phyloP scores from a whole-genome alignment of 2,329 filamentous ascomycete species.

The Cordyceps javanica region DNA sequence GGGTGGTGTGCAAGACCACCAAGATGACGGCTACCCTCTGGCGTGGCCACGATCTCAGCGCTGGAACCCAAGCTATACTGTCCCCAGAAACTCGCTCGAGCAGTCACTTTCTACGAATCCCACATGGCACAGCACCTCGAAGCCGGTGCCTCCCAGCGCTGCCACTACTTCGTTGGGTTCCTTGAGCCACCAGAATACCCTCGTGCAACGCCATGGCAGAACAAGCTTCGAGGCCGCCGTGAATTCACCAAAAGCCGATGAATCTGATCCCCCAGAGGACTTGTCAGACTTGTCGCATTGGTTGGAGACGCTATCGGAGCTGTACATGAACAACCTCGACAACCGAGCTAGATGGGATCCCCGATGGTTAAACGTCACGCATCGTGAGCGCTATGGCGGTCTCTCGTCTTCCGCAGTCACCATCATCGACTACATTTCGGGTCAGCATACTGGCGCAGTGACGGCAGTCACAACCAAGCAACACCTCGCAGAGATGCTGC shows the following conservation, averaged over 20 bases:
- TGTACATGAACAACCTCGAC: conserved; percentile 26
- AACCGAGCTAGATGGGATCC: conserved; percentile 22
- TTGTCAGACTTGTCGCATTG: conserved; percentile 23
- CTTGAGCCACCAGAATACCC: neutral
- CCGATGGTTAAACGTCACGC: conserved; percentile 22
- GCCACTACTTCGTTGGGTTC: neutral
- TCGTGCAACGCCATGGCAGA: conserved; percentile 9
- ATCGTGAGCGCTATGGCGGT: conserved; percentile 19
- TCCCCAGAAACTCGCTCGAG: conserved; percentile 19
- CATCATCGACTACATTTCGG: conserved; percentile 19
- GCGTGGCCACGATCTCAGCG: conserved; percentile 18
- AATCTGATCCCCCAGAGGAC: conserved; percentile 15
- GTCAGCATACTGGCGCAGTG: conserved; percentile 11
- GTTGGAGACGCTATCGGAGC: conserved; percentile 23
- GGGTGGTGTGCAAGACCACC: neutral
- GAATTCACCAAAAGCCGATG: neutral
- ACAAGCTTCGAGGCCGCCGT: neutral
- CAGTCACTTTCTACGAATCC: conserved; percentile 1
- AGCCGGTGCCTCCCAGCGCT: neutral
- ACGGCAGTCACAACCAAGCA: conserved; percentile 12
- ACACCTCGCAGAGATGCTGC: conserved; percentile 15
- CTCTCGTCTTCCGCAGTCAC: conserved; percentile 16
- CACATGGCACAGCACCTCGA: neutral
- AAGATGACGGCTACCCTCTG: conserved; percentile 16
- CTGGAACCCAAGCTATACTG: conserved; percentile 24